Evolutionary conservation across 352 stramenopile species (phyloP).

Genomic region (Pythium insidiosum): DNA sequence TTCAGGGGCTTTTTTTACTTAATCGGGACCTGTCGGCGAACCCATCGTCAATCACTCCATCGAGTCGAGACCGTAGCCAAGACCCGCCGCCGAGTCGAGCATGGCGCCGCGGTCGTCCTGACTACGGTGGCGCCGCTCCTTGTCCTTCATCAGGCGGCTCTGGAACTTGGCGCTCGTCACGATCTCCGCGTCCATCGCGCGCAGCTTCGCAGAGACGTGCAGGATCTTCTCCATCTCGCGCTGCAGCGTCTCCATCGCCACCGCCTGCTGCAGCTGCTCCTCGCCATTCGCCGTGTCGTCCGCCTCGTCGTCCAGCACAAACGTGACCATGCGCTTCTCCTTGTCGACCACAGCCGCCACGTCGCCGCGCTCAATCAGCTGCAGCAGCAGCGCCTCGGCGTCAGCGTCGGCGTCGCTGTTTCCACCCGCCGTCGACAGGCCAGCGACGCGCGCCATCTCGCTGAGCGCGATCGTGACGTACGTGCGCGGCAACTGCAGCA

Average conservation of each 20-base stretch:
- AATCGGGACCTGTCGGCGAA: too few species aligned
- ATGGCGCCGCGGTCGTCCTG: slow-evolving; percentile 8
- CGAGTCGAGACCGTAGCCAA: slow-evolving; percentile 3
- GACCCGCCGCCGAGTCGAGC: background rate
- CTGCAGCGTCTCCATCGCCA: slow-evolving; percentile 47
- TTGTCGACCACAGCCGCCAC: slow-evolving; percentile 68
- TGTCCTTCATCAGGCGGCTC: slow-evolving; percentile 63
- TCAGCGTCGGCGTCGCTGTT: slow-evolving; percentile 19
- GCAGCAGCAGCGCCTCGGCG: slow-evolving; percentile 57
- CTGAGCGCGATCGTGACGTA: slow-evolving; percentile 70
- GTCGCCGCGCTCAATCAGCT: slow-evolving; percentile 38
- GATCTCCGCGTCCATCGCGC: slow-evolving; percentile 73
- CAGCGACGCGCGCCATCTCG: slow-evolving; percentile 44
- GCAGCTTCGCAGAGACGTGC: slow-evolving; percentile 52
- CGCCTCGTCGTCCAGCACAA: slow-evolving; percentile 58
- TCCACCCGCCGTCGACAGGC: too few species aligned
- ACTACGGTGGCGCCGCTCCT: slow-evolving; percentile 46
- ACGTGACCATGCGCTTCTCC: slow-evolving; percentile 71
- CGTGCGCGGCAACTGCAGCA: slow-evolving; percentile 68
- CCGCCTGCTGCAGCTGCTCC: slow-evolving; percentile 23
- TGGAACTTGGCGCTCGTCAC: slow-evolving; percentile 79
- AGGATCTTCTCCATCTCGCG: slow-evolving; percentile 73
- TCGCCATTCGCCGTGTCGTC: slow-evolving; percentile 4
- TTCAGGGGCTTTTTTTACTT: too few species aligned
- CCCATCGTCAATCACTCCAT: too few species aligned